Percentiles rank a stretch among this genome's conserved stretches.
Evolutionary conservation across 2,329 filamentous ascomycete genomes (phyloP).

Genomic region (Penicillium brevicompactum): DNA sequence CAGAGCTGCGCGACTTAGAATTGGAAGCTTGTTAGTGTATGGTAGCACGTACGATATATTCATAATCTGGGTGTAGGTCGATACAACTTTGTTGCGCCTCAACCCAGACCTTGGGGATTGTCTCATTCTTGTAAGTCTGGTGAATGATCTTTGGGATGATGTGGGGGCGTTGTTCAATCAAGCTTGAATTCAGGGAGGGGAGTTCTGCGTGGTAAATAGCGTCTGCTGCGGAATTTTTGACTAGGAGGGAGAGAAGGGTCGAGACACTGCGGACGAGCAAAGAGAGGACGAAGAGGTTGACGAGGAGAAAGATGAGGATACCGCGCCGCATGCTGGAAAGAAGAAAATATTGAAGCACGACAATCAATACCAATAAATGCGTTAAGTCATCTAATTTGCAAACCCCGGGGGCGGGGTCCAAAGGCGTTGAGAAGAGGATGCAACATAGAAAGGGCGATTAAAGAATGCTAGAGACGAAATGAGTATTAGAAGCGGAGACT

Average conservation of each 20-base stretch:
- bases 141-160: constrained; percentile 77
- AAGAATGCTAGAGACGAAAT: too few species aligned
- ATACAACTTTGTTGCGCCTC: constrained; percentile 67
- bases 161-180: constrained; percentile 59
- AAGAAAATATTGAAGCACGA: too few species aligned
- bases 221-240: constrained; percentile 67
- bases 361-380: too few species aligned
- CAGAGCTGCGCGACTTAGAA: constrained; percentile 61
- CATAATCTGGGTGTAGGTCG: constrained; percentile 68
- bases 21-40: background rate
- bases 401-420: too few species aligned
- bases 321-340: constrained; percentile 59
- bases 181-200: constrained; percentile 63
- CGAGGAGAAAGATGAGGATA: constrained; percentile 64
- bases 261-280: constrained; percentile 69
- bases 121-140: constrained; percentile 73
- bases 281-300: constrained; percentile 64
- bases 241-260: constrained; percentile 69
- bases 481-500: too few species aligned
- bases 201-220: constrained; percentile 68
- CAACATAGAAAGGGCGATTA: too few species aligned
- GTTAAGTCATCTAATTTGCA: too few species aligned
- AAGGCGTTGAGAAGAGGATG: too few species aligned
- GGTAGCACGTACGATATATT: constrained; percentile 64
- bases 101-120: constrained; percentile 67